Base-by-base conservation (phyloP, 2,329 filamentous ascomycete genomes). In the Chaetomiaceae sp. region DNA sequence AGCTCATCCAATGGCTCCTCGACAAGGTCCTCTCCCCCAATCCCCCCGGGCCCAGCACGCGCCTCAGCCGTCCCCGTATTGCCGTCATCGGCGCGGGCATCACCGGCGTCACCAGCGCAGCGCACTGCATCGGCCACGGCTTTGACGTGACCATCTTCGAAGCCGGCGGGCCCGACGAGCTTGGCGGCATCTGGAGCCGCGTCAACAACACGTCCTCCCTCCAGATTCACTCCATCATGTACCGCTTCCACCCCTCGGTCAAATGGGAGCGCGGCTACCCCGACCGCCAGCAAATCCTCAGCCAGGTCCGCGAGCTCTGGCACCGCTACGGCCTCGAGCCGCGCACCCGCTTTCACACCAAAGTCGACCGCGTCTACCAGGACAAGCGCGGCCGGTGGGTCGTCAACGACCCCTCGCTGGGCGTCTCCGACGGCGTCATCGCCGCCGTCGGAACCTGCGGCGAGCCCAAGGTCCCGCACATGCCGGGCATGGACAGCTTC, bases 191-290 rank as follows among this genome's bases (percentile, higher is more conserved):
- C 31, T 92, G 89, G 88, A 89, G 83, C 65, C 84, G 80, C 68
- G 88, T 94, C 37, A 92, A 94, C 72, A 88, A 87, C 47, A 91
- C 88, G 0, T 91, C 88, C 0, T 83, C 87, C 15, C 78, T 95
- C 0, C 89, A 94, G 64, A 91, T 95, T 20, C 88, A 95, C 67
- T 89, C 84, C 19, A 69, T 91, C 54, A 94, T 94, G 89, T 95
- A 92, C 68, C 82, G 89, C 20, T 95, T 95, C 67, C 88, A 92
- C 61, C 90, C 90, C 0, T 87, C 86, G 0, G 82, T 95, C 1
- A 76, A 80, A 56, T 95, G 88, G 83, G 74, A 80, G 31, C 74
- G 77, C 27, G 88, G 88, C n/a, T 95, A 95, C 64, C 90, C 90
- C 0, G 79, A 85, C 56, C 84, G 88, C 46, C 73, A 85, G 59